Evolutionary conservation across 2,329 filamentous ascomycete species (phyloP), one percentile per base, ranked within the genome.

Genomic region (Neoarthrinium moseri): DNA sequence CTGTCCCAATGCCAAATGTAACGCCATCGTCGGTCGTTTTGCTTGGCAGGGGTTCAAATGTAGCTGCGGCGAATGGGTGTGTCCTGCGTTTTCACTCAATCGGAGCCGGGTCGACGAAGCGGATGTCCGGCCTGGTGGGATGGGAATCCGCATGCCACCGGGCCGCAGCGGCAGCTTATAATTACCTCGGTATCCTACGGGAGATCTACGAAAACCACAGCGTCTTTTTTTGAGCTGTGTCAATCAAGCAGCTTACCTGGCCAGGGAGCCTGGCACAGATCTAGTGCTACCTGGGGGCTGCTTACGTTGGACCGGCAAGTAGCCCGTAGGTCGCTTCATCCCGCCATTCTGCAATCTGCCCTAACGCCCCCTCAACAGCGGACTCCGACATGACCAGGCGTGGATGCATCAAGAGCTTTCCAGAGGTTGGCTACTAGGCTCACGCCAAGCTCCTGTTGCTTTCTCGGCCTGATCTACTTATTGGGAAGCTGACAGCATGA

Each of bases 31-130:
- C 38, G 94, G 94, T 30, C 88, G 94, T 57, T 99, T 96, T 62
- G 88, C 92, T 43, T 99, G 94, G 94, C 90, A 95, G 64, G 94
- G 94, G 12, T 86, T 96, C 77, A 84, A 84, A 64, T 99, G 94
- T 70, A 94, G 84, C 61, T 99, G 94, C 66, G 84, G 86, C 29
- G 83, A 86, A 51, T 97, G 94, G 92, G 78, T 96, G 18, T 88
- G 91, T 41, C 92, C 94, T 7, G 91, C 87, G 1, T 94, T 99
- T 63, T 92, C 87, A 50, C 73, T 97, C 50, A 86, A 90, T 44
- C 88, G 85, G 65, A 85, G 87, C 43, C 84, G 84, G 56, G 86
- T 96, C 29, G 94, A 97, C 64, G 86, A 95, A 59, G 44, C 26
- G n/a, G 27, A 36, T 23, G 39, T 29, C 34, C 47, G 47, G 4